Evolutionary conservation across 148 eudicot genomes (phyloP).

Genomic region (Dysphania ambrosioides): DNA sequence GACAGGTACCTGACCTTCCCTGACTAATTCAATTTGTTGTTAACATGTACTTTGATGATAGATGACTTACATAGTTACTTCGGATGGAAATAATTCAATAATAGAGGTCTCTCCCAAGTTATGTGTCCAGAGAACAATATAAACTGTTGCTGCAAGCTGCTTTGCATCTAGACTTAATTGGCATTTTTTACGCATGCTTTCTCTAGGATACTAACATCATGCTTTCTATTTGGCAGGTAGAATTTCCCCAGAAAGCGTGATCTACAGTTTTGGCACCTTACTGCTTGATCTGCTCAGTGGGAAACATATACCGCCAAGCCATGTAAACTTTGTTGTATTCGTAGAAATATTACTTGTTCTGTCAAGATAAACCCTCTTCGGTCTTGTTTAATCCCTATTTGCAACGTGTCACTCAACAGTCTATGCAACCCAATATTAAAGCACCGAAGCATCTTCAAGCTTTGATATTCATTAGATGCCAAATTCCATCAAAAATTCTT

Average conservation of each 20-base stretch:
- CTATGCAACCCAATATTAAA: neutral
- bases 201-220: conserved; percentile 21
- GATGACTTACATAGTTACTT: neutral
- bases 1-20: conserved; percentile 51
- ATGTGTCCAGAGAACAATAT: neutral
- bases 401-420: neutral
- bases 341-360: neutral
- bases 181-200: neutral
- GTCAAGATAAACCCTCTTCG: neutral
- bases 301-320: conserved; percentile 84
- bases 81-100: neutral
- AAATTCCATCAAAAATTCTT: neutral
- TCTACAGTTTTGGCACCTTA: conserved; percentile 79
- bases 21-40: neutral
- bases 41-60: neutral
- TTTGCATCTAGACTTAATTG: neutral
- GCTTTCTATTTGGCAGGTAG: conserved; percentile 53
- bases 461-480: neutral
- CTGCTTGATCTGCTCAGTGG: conserved; percentile 84
- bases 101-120: neutral
- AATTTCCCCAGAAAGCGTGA: conserved; percentile 69
- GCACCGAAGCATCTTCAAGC: neutral
- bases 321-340: conserved; percentile 41
- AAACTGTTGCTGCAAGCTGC: neutral
- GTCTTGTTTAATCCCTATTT: neutral